Evolutionary conservation across 2,329 filamentous ascomycete genomes (phyloP).

Genomic region (Macrophomina tecta): DNA sequence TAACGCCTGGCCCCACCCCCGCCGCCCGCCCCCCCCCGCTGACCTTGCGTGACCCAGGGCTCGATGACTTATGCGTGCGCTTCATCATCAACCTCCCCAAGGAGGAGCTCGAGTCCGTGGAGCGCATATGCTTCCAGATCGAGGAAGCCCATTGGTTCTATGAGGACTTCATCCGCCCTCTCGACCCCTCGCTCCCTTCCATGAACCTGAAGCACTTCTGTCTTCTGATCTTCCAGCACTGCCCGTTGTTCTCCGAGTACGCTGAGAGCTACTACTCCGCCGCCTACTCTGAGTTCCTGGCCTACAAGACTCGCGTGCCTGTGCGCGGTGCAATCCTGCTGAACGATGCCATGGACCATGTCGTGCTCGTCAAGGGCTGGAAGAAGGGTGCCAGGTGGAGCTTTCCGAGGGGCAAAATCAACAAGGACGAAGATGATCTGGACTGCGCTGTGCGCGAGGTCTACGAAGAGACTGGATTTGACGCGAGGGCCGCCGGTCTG

Average conservation of each 20-base stretch:
- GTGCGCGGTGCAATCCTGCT: constrained; percentile 93
- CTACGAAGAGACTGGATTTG: constrained; percentile 93
- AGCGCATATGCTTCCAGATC: constrained; percentile 96
- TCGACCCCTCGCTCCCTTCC: constrained; percentile 83
- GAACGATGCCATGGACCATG: constrained; percentile 91
- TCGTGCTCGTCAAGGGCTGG: constrained; percentile 94
- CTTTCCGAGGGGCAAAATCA: constrained; percentile 96
- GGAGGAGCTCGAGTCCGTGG: constrained; percentile 86
- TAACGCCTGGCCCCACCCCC: constrained; percentile 50
- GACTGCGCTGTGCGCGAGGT: constrained; percentile 95
- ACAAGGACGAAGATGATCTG: constrained; percentile 92
- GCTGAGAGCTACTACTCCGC: constrained; percentile 77
- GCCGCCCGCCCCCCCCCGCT: background rate
- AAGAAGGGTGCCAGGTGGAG: constrained; percentile 97
- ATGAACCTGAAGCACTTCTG: constrained; percentile 87
- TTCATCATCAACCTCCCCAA: constrained; percentile 97
- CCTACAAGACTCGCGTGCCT: constrained; percentile 93
- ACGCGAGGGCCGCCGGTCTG: constrained; percentile 76
- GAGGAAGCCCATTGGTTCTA: constrained; percentile 99
- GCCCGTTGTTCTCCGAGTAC: constrained; percentile 83
- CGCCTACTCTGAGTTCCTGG: constrained; percentile 89
- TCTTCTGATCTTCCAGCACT: constrained; percentile 90
- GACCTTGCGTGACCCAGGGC: constrained; percentile 61
- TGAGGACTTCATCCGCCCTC: constrained; percentile 95
- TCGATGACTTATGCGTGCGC: constrained; percentile 96